phyloP scores from a whole-genome alignment of 2,329 filamentous ascomycete genomes.

The Colletotrichum salicis region DNA sequence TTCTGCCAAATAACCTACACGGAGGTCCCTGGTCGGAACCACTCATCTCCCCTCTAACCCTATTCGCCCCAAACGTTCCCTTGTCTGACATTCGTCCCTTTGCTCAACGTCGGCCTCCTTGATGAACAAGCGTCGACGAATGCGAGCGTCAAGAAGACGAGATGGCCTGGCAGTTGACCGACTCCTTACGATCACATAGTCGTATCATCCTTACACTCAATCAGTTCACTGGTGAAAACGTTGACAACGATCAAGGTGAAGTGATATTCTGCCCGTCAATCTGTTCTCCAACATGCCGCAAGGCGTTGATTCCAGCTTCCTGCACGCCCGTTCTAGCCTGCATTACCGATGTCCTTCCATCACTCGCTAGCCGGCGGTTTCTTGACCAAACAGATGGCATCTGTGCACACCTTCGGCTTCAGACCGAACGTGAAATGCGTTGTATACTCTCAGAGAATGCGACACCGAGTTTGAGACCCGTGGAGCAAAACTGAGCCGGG shows the following conservation, averaged over 20 bases:
- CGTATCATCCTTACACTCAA: background rate
- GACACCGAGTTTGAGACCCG: background rate
- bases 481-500: slow-evolving; percentile 2
- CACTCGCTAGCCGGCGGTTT: background rate
- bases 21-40: background rate
- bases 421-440: background rate
- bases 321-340: background rate
- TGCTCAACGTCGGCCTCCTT: background rate
- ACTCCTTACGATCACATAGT: background rate
- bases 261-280: background rate
- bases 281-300: background rate
- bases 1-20: slow-evolving; percentile 24
- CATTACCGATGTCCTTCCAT: background rate
- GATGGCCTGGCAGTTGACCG: background rate
- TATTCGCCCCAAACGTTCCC: slow-evolving; percentile 30
- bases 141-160: slow-evolving; percentile 10
- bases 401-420: background rate
- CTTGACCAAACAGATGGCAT: background rate
- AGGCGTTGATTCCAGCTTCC: slow-evolving; percentile 16
- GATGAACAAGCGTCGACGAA: slow-evolving; percentile 13
- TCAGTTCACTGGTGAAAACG: background rate
- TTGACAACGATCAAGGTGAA: background rate
- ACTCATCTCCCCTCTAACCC: background rate
- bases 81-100: slow-evolving; percentile 21
- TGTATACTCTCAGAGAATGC: background rate